A percentile compares a stretch with the other conserved stretches of the same genome.
Evolutionary conservation across 2,329 filamentous ascomycete genomes (phyloP).

Genomic region (Ophiostoma fasciatum): DNA sequence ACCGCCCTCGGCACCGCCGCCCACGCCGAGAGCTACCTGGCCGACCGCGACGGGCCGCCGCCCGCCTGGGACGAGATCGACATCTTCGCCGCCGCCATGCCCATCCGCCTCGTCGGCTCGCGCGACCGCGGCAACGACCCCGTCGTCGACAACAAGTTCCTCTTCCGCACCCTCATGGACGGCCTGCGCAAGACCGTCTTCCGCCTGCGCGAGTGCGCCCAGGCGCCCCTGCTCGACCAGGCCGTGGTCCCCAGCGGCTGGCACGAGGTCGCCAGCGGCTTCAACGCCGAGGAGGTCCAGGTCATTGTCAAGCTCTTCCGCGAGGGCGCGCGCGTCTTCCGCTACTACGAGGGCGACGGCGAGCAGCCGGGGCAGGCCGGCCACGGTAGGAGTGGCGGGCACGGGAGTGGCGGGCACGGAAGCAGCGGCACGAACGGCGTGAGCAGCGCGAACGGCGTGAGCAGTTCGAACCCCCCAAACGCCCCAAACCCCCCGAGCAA

Average conservation of each 20-base stretch:
- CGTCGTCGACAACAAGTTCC: slow-evolving; percentile 90
- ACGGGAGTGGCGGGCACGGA: no score
- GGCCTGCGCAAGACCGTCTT: slow-evolving; percentile 95
- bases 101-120: slow-evolving; percentile 88
- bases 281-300: slow-evolving; percentile 91
- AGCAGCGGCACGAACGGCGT: no score
- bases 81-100: slow-evolving; percentile 78
- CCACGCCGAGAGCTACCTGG: slow-evolving; percentile 63
- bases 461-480: no score
- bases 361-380: no score
- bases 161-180: slow-evolving; percentile 93
- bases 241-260: slow-evolving; percentile 75
- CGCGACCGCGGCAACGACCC: slow-evolving; percentile 80
- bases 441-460: no score
- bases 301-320: slow-evolving; percentile 96
- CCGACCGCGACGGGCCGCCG: slow-evolving; percentile 59
- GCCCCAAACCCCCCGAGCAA: no score
- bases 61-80: slow-evolving; percentile 98
- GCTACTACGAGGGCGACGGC: slow-evolving; percentile 66
- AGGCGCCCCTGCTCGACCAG: slow-evolving; percentile 54
- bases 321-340: slow-evolving; percentile 89
- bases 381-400: no score
- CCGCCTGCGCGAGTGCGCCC: slow-evolving; percentile 82
- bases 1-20: slow-evolving; percentile 34
- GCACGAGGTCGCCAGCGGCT: slow-evolving; percentile 91